Base-by-base conservation (phyloP, 805 yeast genomes). In the Isabelozyma gotoi region DNA sequence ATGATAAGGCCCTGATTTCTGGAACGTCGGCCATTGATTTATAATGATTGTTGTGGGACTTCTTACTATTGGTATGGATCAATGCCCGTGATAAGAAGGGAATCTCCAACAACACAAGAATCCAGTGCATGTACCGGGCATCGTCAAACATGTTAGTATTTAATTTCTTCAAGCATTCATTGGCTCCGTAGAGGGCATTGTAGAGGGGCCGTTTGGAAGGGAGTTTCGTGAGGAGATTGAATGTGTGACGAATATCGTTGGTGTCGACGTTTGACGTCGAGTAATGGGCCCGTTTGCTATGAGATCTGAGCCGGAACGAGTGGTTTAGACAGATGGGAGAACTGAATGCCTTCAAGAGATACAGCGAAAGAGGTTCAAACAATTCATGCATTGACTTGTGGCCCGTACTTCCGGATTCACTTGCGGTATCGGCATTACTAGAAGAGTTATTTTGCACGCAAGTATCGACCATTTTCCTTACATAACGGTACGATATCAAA, bases 21-120 rank as follows among this genome's bases (percentile, higher is more conserved):
- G 78, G 74, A 0, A 76, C 64, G 19, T 76, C 74, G 11, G 60
- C 52, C 71, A 68, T 67, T 24, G 42, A 46, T 14, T 39, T 43
- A 33, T 51, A 19, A 43, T 44, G 19, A 32, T 36, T n/a, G 35
- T 55, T 10, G 29, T 24, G 10, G 10, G 29, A n/a, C n/a, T n/a
- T n/a, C 29, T 24, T 24, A 41, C 53, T 51, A 17, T 51, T 56
- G 41, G 48, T 62, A 36, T 72, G 60, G 3, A 81, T 63, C 41
- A 71, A 52, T 7, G 84, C 75, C 17, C 72, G 65, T 5, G 74
- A 63, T 6, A 87, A 60, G 4, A 77, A 69, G 0, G 96, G 96
- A 21, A 84, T 78, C 45, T 86, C 91, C 40, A 85, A 61, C 10
- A 88, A 63, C 3, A 88, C 78, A 14, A 88, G 62, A 1, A 88